Evolutionary conservation across 345 rosid genomes (phyloP), one percentile per base, ranked within the genome.

Genomic region (Acer yangbiense): DNA sequence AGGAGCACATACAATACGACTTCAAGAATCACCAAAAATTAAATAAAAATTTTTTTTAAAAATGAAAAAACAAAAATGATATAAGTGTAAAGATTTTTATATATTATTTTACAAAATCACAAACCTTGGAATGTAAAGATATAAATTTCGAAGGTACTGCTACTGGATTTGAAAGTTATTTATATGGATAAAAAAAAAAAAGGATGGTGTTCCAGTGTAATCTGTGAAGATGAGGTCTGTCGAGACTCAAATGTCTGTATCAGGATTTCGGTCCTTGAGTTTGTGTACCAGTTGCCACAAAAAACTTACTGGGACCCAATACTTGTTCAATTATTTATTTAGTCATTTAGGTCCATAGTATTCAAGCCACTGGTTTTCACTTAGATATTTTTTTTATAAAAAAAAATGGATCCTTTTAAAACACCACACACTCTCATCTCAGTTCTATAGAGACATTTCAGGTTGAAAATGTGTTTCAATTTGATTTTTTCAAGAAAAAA

Each of bases 281-380:
- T 55, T 32, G 65, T 32, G 74, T 35, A 55, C 65, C 65, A 71
- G 0, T 71, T 32, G 23, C 66, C 69, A 27, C 69, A 64, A 18
- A 21, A 74, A 10, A 35, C 39, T 25, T 11, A 1, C 43, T 74
- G 77, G 70, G 35, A 41, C 69, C 77, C 77, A 23, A 27, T 9
- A 5, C 6, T 18, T 2, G 1, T 20, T 74, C 70, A 64, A 48
- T 64, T 14, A 48, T 74, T 64, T 70, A 73, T 11, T 3, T 23
- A 1, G 21, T 1, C 27, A 25, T 25, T 43, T 9, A 43, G 46
- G 46, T 9, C 64, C 64, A 16, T 2, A 20, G 64, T 10, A 58
- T n/a, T n/a, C 25, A 20, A 60, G 27, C 64, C 64, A 20, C 27
- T n/a, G 20, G n/a, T 58, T 58, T n/a, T 8, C 6, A 2, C 3